Evolutionary conservation across 2,329 filamentous ascomycete genomes (phyloP), one percentile per base, ranked within the genome.

Genomic region (Chaetomium globosum): DNA sequence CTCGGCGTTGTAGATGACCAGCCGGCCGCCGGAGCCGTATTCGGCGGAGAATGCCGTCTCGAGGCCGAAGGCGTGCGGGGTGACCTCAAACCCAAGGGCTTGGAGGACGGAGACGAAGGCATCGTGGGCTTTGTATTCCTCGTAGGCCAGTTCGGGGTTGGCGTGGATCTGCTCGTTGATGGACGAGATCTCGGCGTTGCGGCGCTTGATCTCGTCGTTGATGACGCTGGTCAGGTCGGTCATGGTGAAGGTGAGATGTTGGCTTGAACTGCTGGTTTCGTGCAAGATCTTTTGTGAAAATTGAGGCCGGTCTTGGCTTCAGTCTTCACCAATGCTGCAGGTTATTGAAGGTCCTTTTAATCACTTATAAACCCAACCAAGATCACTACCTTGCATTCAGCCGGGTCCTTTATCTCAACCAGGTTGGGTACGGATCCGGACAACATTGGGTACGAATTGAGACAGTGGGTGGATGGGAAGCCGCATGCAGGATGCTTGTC

Each of bases 71-170:
- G 83, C 80, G 60, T 82, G 79, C 0, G 79, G 78, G 4, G 75
- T 81, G 7, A 85, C 81, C 0, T 71, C 65, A 69, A 81, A 83
- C 0, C 81, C 83, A 3, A 79, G 77, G 1, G 71, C 67, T 49
- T 80, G 75, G 0, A 86, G 75, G 46, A 81, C 77, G 4, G 74
- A 68, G 19, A 79, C 79, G 55, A 86, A 80, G 8, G 75, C 77
- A 48, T 83, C 79, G 67, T 85, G 83, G 9, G 84, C 84, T 21
- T 77, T 77, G 71, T 79, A 74, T 68, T 86, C 84, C 60, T 84
- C 71, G 70, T 80, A 86, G 2, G 77, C 80, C 0, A 82, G 73
- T 70, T 86, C 84, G 0, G 84, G 83, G 63, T 85, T 77, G 12
- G 71, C 67, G 65, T 80, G 77, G 39, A 80, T 74, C n/a, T 71